phyloP scores from a whole-genome alignment of 2,329 filamentous ascomycete genomes.

The Fusarium zealandicum region DNA sequence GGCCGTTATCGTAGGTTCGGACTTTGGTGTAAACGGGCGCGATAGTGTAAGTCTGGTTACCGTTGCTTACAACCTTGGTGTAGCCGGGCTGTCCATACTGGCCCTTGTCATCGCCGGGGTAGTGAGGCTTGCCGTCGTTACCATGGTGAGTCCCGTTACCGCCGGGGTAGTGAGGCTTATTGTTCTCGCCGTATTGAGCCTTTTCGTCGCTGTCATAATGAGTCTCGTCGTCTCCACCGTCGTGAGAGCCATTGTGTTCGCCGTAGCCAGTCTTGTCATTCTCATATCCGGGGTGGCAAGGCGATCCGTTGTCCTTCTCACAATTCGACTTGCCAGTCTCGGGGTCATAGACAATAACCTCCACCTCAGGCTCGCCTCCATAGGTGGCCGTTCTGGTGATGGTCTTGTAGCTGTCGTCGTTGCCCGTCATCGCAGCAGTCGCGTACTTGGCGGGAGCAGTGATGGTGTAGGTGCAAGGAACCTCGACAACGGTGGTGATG shows the following conservation, averaged over 20 bases:
- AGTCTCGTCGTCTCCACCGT: conserved; percentile 2
- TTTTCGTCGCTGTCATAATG: conserved; percentile 2
- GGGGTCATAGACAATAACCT: conserved; percentile 44
- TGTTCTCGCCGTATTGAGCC: conserved; percentile 12
- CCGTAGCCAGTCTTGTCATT: conserved; percentile 12
- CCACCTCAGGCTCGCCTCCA: conserved; percentile 38
- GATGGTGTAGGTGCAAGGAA: conserved; percentile 30
- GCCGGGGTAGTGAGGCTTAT: conserved; percentile 5
- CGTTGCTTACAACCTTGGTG: conserved; percentile 19
- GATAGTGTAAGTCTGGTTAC: conserved; percentile 8
- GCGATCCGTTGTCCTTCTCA: conserved; percentile 39
- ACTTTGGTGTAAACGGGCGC: conserved; percentile 30
- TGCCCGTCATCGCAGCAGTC: conserved; percentile 38
- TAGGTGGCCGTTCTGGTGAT: conserved; percentile 29
- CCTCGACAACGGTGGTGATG: conserved; percentile 29
- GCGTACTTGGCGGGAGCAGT: conserved; percentile 37
- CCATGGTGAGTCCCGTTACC: not conserved
- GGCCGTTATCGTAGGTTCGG: conserved; percentile 17
- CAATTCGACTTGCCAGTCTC: conserved; percentile 43
- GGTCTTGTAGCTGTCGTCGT: conserved; percentile 18
- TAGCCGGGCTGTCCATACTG: conserved; percentile 1
- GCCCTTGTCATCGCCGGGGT: not conserved
- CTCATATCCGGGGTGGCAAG: conserved; percentile 33
- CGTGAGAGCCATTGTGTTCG: not conserved
- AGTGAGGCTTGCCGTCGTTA: not conserved